These are phyloP conservation scores for Candida buenavistaensis DNA, from an alignment of 1,139 yeast genomes.

Conservation along the genomic window DNA sequence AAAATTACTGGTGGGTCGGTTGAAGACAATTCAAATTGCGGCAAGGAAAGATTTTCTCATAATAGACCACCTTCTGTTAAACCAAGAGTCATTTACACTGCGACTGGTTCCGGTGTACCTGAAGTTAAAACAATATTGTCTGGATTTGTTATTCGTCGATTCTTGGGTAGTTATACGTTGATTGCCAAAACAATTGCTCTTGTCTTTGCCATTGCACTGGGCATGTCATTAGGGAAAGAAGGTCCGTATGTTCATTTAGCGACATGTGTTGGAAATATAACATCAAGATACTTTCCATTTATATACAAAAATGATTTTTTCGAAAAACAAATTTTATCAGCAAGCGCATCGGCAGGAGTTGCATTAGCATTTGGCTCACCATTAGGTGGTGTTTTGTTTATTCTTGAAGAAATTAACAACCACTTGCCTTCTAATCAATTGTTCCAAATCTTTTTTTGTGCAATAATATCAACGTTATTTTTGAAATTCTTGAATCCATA, in stretches of 20 bases:
- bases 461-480: constrained; percentile 57
- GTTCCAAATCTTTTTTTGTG: constrained; percentile 61
- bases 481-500: constrained; percentile 60
- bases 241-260: constrained; percentile 76
- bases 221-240: constrained; percentile 67
- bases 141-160: constrained; percentile 56
- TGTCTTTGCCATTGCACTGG: constrained; percentile 63
- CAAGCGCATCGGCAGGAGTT: constrained; percentile 69
- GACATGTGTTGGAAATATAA: constrained; percentile 63
- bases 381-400: constrained; percentile 65
- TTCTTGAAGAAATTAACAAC: constrained; percentile 65
- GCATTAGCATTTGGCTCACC: constrained; percentile 74
- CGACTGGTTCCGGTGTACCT: constrained; percentile 66
- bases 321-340: constrained; percentile 59
- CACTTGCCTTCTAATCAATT: constrained; percentile 59
- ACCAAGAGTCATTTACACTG: constrained; percentile 47
- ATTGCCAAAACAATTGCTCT: constrained; percentile 52
- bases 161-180: constrained; percentile 56
- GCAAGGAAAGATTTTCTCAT: constrained; percentile 1
- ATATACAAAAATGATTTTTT: constrained; percentile 53
- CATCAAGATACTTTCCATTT: constrained; percentile 51
- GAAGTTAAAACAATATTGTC: constrained; percentile 59
- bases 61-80: constrained; percentile 6
- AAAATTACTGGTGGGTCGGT: constrained; percentile 32
- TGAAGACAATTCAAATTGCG: constrained; percentile 4